These are phyloP conservation scores for Penicillium angulare DNA, from an alignment of 495 filamentous ascomycete species.

Conservation along the genomic window DNA sequence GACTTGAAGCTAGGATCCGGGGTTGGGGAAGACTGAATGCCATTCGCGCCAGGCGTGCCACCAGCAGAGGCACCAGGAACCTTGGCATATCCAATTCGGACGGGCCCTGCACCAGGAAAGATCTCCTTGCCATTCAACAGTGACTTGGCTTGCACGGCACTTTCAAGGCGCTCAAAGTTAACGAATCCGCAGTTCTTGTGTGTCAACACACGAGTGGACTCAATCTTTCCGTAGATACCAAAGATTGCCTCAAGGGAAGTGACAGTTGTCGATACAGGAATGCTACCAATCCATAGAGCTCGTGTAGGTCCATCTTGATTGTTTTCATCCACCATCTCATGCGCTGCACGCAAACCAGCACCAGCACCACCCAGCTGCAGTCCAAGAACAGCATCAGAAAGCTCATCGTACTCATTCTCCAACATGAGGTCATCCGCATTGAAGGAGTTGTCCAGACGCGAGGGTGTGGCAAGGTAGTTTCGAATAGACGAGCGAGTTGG, in stretches of 20 bases:
- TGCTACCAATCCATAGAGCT: slow-evolving; percentile 95
- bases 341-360: slow-evolving; percentile 44
- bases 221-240: slow-evolving; percentile 82
- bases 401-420: slow-evolving; percentile 72
- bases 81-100: slow-evolving; percentile 95
- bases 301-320: slow-evolving; percentile 87
- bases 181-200: slow-evolving; percentile 99
- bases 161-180: slow-evolving; percentile 89
- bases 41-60: slow-evolving; percentile 80
- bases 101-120: slow-evolving; percentile 92
- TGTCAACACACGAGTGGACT: slow-evolving; percentile 88
- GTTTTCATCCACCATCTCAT: slow-evolving; percentile 60
- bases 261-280: slow-evolving; percentile 94
- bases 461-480: slow-evolving; percentile 72
- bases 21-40: slow-evolving; percentile 86
- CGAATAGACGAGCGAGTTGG: slow-evolving; percentile 68
- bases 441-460: slow-evolving; percentile 80
- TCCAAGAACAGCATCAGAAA: slow-evolving; percentile 73
- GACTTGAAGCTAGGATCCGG: slow-evolving; percentile 66
- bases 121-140: slow-evolving; percentile 95
- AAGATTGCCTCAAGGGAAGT: slow-evolving; percentile 93
- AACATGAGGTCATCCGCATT: slow-evolving; percentile 74
- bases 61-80: slow-evolving; percentile 77
- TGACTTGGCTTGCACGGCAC: slow-evolving; percentile 82
- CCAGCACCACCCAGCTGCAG: slow-evolving; percentile 68